Evolutionary conservation across 139 green algal genomes (phyloP), one percentile per base, ranked within the genome.

Genomic region (Chlamydomonas applanata): DNA sequence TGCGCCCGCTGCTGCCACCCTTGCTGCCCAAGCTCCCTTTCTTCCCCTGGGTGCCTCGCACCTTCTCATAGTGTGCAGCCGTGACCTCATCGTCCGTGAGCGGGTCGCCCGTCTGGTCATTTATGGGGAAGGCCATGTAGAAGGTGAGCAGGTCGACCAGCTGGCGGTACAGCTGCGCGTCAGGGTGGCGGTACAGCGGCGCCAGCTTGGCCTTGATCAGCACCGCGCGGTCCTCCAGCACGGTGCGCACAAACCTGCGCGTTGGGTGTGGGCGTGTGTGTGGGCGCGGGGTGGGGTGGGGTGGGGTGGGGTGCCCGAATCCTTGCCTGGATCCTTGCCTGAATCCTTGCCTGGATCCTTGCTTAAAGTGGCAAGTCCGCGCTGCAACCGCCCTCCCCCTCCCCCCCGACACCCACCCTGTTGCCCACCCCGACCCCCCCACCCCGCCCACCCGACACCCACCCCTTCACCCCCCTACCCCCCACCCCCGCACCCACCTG

Each of bases 41-140:
- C 46, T 27, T 24, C 54, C 13, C 2, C 25, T n/a, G n/a, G n/a
- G n/a, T n/a, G n/a, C n/a, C n/a, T 32, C 73, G 2, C 25, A 90
- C 85, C 80, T 88, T 89, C 27, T 94, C 89, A 72, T 96, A 97
- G 74, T 97, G 90, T 17, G 46, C 25, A 24, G 69, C 67, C 7
- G 76, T 76, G 19, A 97, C 73, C 2, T 97, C 91, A 25, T 97
- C 94, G 27, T 99, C 94, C 2, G 76, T 86, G 19, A 97, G 77
- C 35, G 92, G 83, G 53, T 94, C 85, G 1, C 94, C 94, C 13
- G 90, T 95, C 84, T 98, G 91, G 82, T 99, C 89, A 75, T 97
- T 81, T n/a, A 99, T 92, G 64, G 94, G 90, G 85, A 99, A 99
- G 59, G 80, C 49, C 40, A 91, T 79, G 86, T 97, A 97, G 81